Evolutionary conservation across 2,329 filamentous ascomycete genomes (phyloP).

Genomic region (Diplodia intermedia): DNA sequence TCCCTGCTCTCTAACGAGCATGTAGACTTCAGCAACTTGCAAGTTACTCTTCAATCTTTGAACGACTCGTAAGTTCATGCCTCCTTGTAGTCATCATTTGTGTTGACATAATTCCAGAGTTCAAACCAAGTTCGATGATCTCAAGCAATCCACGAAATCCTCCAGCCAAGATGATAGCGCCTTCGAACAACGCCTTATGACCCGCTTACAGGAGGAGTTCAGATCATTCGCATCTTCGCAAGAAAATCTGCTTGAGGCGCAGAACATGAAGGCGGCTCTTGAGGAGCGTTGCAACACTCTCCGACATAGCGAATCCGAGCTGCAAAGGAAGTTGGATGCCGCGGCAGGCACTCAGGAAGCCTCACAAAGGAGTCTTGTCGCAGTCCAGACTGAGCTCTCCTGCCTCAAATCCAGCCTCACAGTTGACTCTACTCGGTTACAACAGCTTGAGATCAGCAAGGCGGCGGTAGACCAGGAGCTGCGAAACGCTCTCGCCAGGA

Average conservation of each 20-base stretch:
- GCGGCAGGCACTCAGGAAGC: not conserved
- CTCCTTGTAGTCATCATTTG: no score
- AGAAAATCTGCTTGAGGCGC: not conserved
- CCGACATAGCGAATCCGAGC: not conserved
- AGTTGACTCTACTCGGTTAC: constrained; percentile 13
- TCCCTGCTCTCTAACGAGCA: no score
- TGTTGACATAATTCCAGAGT: not conserved
- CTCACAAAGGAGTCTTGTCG: not conserved
- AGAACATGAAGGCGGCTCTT: constrained; percentile 19
- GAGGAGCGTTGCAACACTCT: constrained; percentile 26
- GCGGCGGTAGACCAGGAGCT: not conserved
- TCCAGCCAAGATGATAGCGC: not conserved
- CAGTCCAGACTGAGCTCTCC: constrained; percentile 5
- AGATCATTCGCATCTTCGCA: not conserved
- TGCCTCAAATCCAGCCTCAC: not conserved
- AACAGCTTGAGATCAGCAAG: constrained; percentile 1
- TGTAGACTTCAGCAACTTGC: not conserved
- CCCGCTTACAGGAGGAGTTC: not conserved
- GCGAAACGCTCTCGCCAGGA: not conserved
- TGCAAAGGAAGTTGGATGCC: constrained; percentile 14
- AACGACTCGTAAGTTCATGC: not conserved
- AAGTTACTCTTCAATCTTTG: not conserved
- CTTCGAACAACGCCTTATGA: not conserved
- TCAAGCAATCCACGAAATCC: not conserved
- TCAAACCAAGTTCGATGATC: not conserved